Percentiles rank a stretch among this genome's conserved stretches.
These are phyloP conservation scores for Ascochyta clinopodiicola DNA, from an alignment of 2,329 filamentous ascomycete species.

Conservation along the genomic window DNA sequence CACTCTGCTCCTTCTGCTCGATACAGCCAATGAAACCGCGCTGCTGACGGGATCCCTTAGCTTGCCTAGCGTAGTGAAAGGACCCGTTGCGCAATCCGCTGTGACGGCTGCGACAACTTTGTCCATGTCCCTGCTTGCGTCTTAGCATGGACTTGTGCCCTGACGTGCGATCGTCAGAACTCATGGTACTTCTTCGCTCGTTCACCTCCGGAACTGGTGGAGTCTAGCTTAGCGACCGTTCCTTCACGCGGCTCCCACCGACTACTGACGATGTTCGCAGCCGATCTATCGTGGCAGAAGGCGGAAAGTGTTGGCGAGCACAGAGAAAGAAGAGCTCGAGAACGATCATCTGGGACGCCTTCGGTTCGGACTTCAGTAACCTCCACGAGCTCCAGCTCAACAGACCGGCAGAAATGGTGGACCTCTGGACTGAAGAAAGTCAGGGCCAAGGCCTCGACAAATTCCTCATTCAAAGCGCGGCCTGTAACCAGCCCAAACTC, in stretches of 20 bases:
- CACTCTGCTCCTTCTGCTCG: constrained; percentile 20
- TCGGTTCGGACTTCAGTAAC: constrained; percentile 38
- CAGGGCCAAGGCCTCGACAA: constrained; percentile 22
- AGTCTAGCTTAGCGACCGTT: constrained; percentile 24
- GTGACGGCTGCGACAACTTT: constrained; percentile 26
- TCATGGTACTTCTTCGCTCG: constrained; percentile 21
- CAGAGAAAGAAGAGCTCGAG: constrained; percentile 42
- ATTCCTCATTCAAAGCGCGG: constrained; percentile 8
- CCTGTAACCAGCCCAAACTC: constrained; percentile 12
- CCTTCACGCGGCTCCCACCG: constrained; percentile 13
- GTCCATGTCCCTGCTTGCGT: constrained; percentile 32
- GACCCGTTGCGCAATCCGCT: constrained; percentile 33
- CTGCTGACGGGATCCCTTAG: constrained; percentile 6
- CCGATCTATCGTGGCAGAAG: constrained; percentile 48
- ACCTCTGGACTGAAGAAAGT: constrained; percentile 42
- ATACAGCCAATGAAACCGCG: constrained; percentile 41
- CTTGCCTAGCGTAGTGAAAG: constrained; percentile 16
- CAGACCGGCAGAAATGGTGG: constrained; percentile 43
- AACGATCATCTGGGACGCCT: constrained; percentile 30
- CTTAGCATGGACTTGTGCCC: constrained; percentile 27
- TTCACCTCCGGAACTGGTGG: constrained; percentile 24
- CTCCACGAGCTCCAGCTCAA: constrained; percentile 34
- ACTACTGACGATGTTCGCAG: constrained; percentile 45
- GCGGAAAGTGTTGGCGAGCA: constrained; percentile 49
- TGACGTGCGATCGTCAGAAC: constrained; percentile 25